Evolutionary conservation across 2,329 filamentous ascomycete genomes (phyloP), one percentile per base, ranked within the genome.

Genomic region (Penicillium sp.): DNA sequence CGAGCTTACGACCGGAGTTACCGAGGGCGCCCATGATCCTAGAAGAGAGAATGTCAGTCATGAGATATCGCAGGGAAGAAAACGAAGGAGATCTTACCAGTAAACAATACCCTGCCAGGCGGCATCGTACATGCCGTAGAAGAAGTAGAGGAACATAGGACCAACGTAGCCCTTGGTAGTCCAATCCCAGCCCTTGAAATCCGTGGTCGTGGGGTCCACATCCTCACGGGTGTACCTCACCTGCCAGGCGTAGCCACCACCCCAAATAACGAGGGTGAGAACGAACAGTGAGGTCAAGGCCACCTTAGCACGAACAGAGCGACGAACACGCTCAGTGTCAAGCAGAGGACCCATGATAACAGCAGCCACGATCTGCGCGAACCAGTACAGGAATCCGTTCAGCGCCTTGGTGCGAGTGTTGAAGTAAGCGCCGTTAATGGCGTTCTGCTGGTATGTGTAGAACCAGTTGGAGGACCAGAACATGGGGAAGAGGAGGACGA

Each of bases 11-110:
- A 60, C 90, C 86, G 59, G 93, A 95, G 84, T 97, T 97, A 71
- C 90, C 92, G 50, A 96, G 82, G 7, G 92, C 84, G 52, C 93
- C 93, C 89, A 97, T 96, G 79, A 89, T 90, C 87, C 87, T 89
- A 19, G 21, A 12, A 4, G 17, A 35, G n/a, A 38, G 2, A 12
- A 19, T n/a, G 43, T 61, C 33, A 56, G 50, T 25, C 13, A 10
- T 1, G 6, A 12, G 0, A 23, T 17, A n/a, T 33, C 5, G 8
- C 17, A 49, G 19, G 15, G 42, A 19, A 33, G 10, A 43, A n/a
- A n/a, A 29, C 19, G 27, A 27, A 56, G 50, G 69, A 2, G 8
- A 6, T 19, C 79, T 63, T 75, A 83, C 92, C 92, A 97, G 82
- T 97, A 96, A 46, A 93, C 87, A 68, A 81, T 85, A 0, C 90